phyloP scores from a whole-genome alignment of 306 rosid species.

The Begonia loranthoides region DNA sequence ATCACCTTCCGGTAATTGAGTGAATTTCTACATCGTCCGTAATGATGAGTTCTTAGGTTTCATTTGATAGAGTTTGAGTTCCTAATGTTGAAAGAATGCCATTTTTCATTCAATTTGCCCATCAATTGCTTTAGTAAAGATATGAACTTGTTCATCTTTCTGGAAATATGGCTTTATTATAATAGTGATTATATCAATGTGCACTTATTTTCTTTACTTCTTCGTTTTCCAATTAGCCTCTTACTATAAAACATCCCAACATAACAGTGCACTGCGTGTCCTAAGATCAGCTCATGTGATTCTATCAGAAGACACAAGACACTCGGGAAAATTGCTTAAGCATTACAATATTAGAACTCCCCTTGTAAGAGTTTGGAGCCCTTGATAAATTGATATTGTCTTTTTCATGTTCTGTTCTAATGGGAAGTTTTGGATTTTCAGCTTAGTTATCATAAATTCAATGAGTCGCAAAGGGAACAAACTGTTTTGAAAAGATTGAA shows the following conservation, averaged over 20 bases:
- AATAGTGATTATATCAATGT: not conserved
- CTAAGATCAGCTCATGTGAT: conserved; percentile 65
- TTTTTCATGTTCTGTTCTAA: conserved; percentile 14
- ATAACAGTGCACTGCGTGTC: conserved; percentile 67
- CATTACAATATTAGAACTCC: conserved; percentile 75
- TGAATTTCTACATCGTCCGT: too few relatives aligned
- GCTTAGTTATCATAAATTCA: conserved; percentile 92
- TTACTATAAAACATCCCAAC: not conserved
- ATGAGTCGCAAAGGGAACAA: conserved; percentile 74
- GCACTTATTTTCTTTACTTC: not conserved
- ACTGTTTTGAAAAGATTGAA: conserved; percentile 72
- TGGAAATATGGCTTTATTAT: not conserved
- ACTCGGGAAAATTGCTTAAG: conserved; percentile 78
- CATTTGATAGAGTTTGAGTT: too few relatives aligned
- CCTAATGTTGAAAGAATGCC: not conserved
- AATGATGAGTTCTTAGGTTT: too few relatives aligned
- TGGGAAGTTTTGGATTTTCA: conserved; percentile 27
- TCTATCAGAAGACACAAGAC: conserved; percentile 89
- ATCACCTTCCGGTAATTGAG: conserved; percentile 52
- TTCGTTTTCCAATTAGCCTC: not conserved
- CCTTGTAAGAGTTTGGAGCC: conserved; percentile 34
- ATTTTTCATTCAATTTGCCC: not conserved
- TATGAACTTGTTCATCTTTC: not conserved
- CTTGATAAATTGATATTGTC: not conserved
- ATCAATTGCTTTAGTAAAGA: not conserved